Evolutionary conservation across 148 eudicot species (phyloP), one percentile per base, ranked within the genome.

Genomic region (Rhododendron ovatum): DNA sequence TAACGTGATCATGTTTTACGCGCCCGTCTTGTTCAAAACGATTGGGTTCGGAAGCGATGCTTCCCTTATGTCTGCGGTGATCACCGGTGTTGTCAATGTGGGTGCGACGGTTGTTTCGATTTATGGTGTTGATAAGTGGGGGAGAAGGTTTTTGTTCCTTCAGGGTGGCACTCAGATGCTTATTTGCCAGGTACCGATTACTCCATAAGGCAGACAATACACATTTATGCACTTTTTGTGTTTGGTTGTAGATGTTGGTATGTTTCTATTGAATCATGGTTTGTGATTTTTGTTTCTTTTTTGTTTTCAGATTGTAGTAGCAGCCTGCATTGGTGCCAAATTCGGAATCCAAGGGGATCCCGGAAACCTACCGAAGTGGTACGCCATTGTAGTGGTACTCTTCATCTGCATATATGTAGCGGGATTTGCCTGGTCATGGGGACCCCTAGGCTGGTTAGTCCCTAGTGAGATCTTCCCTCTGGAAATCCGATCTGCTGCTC

Each of bases 401-500:
- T 83, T 92, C 84, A 89, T 90, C 24, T 88, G 92, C 73, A 20
- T 90, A 2, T 92, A 92, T 30, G 91, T 92, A 28, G 87, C 91
- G 0, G 93, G 90, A 0, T 92, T 90, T 33, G 91, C 91, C 8
- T 85, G 90, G 86, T 92, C 93, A 17, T 92, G 93, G 93, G 93
- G 93, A 5, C 93, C 93, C 0, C 74, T 91, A 4, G 93, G 92
- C 0, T 90, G 93, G 93, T 47, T 91, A 7, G 88, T 91, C 48
- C 88, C 93, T 3, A 88, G 89, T 71, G 92, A 91, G 48, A 91
- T 91, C 24, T 91, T 90, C 50, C 92, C 93, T 0, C 74, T 90
- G 57, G 93, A 91, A 76, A 88, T 90, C 48, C 84, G 93, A 35
- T 88, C 93, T 0, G 92, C 93, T 0, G 93, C 86, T 1, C 93